Base-by-base conservation (phyloP, 176 grass and related monocot genomes). In the Carex myosuroides region DNA sequence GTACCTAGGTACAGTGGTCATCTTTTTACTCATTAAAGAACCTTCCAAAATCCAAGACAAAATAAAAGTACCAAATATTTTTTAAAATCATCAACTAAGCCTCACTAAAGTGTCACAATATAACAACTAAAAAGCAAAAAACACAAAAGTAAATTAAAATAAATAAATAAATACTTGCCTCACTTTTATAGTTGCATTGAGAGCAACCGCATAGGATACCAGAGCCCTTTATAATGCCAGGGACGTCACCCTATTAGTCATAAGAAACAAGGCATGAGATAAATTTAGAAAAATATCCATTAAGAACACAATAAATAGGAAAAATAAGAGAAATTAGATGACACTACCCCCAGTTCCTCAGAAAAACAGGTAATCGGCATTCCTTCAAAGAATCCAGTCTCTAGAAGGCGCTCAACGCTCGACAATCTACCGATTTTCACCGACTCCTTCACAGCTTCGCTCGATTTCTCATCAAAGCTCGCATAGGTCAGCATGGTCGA, bases 181-280 rank as follows among this genome's bases (percentile, higher is more conserved):
- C 73, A 53, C 78, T 64, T 39, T 44, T 64, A 76, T 88, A 90
- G 22, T 81, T 83, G 87, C 94, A 90, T 55, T 10, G 18, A 35
- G 89, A 64, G 76, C 86, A 97, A 66, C 80, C 69, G 48, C 91
- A 91, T 63, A 37, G 42, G 73, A 87, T 91, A 35, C 87, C 86
- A 63, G 60, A 59, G 24, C n/a, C 77, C 67, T 81, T 73, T 69
- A 97, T 88, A 52, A 86, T 70, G 32, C 91, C 91, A 18, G 82
- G 30, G 1, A 93, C 78, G 2, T n/a, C 5, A n/a, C 70, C 57
- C 91, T 97, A 70, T 60, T 70, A 60, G 67, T 62, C 30, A 17
- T 35, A 67, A 66, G 13, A 66, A 66, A 50, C 46, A 50, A 50
- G 46, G 46, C 46, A 50, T 50, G 46, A 50, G 46, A 50, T 50